phyloP scores from a whole-genome alignment of 2,329 filamentous ascomycete genomes.

The Pseudocercospora fuligena region DNA sequence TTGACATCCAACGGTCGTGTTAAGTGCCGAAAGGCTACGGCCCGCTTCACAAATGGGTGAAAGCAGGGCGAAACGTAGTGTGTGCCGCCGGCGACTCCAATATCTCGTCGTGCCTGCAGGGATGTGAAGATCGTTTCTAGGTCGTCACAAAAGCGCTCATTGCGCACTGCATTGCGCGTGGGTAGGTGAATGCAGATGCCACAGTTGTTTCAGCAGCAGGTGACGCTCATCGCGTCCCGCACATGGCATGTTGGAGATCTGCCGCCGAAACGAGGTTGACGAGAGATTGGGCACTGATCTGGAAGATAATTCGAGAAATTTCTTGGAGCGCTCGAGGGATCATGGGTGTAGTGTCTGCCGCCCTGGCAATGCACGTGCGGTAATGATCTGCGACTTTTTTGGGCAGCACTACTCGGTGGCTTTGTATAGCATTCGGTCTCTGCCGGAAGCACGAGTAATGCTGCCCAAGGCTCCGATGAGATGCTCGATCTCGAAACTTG shows the following conservation, averaged over 20 bases:
- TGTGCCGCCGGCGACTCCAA: constrained; percentile 19
- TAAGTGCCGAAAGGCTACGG: constrained; percentile 32
- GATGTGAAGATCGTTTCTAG: constrained; percentile 23
- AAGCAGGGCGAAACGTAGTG: constrained; percentile 23
- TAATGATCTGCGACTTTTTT: constrained; percentile 29
- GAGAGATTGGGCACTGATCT: constrained; percentile 16
- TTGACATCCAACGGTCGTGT: constrained; percentile 27
- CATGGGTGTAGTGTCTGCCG: constrained; percentile 23
- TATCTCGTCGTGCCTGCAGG: constrained; percentile 25
- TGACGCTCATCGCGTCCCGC: constrained; percentile 1
- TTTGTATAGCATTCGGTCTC: constrained; percentile 9
- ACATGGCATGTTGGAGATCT: constrained; percentile 6
- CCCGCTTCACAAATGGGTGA: constrained; percentile 22
- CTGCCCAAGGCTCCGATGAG: constrained; percentile 15
- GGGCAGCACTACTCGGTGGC: constrained; percentile 21
- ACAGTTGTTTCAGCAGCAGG: constrained; percentile 15
- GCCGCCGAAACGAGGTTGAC: constrained; percentile 17
- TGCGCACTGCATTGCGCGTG: not conserved
- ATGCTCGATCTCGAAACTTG: constrained; percentile 14
- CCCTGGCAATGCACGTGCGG: constrained; percentile 28
- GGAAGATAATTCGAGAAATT: constrained; percentile 30
- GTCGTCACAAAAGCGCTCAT: constrained; percentile 1
- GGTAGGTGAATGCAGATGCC: constrained; percentile 11
- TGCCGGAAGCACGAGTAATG: constrained; percentile 21
- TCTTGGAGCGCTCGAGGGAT: constrained; percentile 27